These are phyloP conservation scores for Chalciporus chontae DNA, from an alignment of 768 basidiomycete species.

Conservation along the genomic window DNA sequence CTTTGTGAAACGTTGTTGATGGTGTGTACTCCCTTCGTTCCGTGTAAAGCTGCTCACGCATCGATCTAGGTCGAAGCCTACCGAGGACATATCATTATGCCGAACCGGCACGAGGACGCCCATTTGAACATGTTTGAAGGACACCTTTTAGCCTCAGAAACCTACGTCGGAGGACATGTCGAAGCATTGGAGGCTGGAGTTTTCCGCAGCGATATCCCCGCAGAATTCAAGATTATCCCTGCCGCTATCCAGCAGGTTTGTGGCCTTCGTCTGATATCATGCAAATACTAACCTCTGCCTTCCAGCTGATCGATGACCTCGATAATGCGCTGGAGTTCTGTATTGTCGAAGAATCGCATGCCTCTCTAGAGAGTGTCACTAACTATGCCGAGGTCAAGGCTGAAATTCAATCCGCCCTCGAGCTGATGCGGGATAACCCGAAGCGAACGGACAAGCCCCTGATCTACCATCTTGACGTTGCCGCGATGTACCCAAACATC, in stretches of 20 bases:
- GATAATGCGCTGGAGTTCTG: constrained; percentile 90
- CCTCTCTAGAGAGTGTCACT: constrained; percentile 75
- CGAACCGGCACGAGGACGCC: constrained; percentile 92
- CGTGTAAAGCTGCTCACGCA: constrained; percentile 3
- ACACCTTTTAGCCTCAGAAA: constrained; percentile 94
- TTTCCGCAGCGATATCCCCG: constrained; percentile 91
- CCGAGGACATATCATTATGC: constrained; percentile 91
- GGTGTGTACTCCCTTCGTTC: constrained; percentile 48
- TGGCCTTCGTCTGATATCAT: not conserved
- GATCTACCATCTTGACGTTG: constrained; percentile 98
- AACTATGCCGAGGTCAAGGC: constrained; percentile 93
- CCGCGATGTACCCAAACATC: constrained; percentile 99
- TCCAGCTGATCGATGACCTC: constrained; percentile 87
- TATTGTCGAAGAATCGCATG: constrained; percentile 80
- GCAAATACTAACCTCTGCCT: not conserved
- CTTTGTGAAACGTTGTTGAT: constrained; percentile 96
- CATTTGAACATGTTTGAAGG: constrained; percentile 93
- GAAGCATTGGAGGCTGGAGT: constrained; percentile 98
- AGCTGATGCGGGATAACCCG: constrained; percentile 88
- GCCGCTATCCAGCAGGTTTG: constrained; percentile 76
- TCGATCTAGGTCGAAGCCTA: constrained; percentile 86
- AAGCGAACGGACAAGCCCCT: constrained; percentile 86
- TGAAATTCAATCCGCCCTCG: constrained; percentile 73
- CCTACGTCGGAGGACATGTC: constrained; percentile 98
- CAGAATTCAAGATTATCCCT: constrained; percentile 94